These are phyloP conservation scores for Fagus crenata DNA, from an alignment of 306 rosid species.

Conservation along the genomic window DNA sequence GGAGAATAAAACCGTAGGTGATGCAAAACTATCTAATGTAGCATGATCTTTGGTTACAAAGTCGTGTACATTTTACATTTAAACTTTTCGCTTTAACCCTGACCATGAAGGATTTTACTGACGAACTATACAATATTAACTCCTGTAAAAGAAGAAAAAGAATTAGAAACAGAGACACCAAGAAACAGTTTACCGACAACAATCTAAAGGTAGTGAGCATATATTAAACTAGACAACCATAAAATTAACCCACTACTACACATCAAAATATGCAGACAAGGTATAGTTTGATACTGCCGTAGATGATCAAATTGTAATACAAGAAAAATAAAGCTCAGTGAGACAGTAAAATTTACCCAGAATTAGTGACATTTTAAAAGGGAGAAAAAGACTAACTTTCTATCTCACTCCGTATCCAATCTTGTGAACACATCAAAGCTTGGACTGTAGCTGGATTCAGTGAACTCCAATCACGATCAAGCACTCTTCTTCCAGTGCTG, in stretches of 20 bases:
- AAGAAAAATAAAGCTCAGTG: constrained; percentile 24
- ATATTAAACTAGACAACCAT: neutral
- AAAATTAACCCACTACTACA: constrained; percentile 27
- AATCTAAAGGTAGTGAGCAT: neutral
- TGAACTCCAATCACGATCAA: constrained; percentile 78
- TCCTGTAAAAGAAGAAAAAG: neutral
- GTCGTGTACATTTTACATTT: no score
- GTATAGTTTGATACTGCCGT: constrained; percentile 19
- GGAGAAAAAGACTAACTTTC: constrained; percentile 55
- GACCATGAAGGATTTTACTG: neutral
- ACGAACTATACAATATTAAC: neutral
- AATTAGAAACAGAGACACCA: neutral
- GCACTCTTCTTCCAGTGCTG: constrained; percentile 51
- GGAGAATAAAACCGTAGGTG: neutral
- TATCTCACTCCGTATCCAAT: constrained; percentile 92
- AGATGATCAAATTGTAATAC: constrained; percentile 36
- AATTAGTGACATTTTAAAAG: constrained; percentile 5
- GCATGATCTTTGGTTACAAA: no score
- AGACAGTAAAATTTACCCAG: constrained; percentile 38
- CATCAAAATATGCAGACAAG: constrained; percentile 23
- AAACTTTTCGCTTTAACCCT: no score
- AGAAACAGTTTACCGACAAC: neutral
- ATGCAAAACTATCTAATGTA: neutral
- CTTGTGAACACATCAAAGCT: constrained; percentile 91
- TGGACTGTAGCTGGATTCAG: constrained; percentile 67